phyloP scores from a whole-genome alignment of 129 eudicot genomes.

The Centrapalus pauciflorus region DNA sequence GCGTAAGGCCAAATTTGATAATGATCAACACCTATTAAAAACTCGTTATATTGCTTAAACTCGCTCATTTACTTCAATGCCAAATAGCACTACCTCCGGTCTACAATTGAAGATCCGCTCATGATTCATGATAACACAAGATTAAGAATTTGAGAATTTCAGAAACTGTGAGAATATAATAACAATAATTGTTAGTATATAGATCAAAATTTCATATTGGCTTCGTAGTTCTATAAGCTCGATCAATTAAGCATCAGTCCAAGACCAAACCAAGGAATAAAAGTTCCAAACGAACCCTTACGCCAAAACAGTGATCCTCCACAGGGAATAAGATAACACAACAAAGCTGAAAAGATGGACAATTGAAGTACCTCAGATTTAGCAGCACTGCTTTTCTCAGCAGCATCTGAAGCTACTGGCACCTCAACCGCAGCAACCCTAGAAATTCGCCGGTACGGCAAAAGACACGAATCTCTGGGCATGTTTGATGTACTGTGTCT shows the following conservation, averaged over 20 bases:
- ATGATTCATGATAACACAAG: background rate
- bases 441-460: conserved; percentile 27
- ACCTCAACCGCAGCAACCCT: conserved; percentile 30
- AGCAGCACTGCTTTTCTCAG: conserved; percentile 9
- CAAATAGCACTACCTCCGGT: background rate
- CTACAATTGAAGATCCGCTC: background rate
- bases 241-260: background rate
- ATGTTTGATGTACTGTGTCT: conserved; percentile 12
- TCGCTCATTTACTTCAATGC: background rate
- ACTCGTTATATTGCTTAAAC: background rate
- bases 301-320: background rate
- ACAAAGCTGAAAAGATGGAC: background rate
- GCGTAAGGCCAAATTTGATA: background rate
- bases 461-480: conserved; percentile 12
- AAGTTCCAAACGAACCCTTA: background rate
- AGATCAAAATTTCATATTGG: conserved; percentile 1
- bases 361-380: conserved; percentile 28
- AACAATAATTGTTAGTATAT: background rate
- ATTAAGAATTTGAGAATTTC: background rate
- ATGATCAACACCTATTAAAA: background rate
- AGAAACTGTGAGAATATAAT: background rate
- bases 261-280: background rate
- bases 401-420: conserved; percentile 13
- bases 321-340: background rate
- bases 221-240: background rate